Conservation (phyloP, 345 rosid species). For the Bretschneidera sinensis region DNA sequence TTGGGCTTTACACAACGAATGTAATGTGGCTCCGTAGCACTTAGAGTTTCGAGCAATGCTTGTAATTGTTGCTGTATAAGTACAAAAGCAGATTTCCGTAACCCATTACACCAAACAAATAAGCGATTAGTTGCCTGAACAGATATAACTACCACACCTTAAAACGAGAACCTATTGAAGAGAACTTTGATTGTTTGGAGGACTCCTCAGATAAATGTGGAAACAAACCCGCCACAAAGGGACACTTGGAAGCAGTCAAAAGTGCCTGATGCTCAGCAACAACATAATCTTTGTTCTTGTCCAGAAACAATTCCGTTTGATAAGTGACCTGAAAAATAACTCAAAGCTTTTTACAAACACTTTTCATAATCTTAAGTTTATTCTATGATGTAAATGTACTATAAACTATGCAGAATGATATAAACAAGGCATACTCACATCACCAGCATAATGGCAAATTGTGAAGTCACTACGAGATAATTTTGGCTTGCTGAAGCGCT, state of each 20-base stretch:
- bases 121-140: constrained; percentile 10
- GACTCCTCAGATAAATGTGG: constrained; percentile 73
- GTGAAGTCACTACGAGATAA: constrained; percentile 95
- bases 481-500: constrained; percentile 94
- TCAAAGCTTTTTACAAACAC: not conserved
- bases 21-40: constrained; percentile 94
- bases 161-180: constrained; percentile 99
- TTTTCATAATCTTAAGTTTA: too few species aligned
- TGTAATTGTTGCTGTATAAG: constrained; percentile 90
- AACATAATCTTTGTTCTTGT: constrained; percentile 98
- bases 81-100: constrained; percentile 16
- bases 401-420: constrained; percentile 5
- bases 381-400: constrained; percentile 3
- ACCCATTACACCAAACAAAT: not conserved
- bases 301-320: constrained; percentile 90
- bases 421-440: constrained; percentile 52
- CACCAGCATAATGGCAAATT: constrained; percentile 97
- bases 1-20: constrained; percentile 98
- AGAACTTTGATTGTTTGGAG: constrained; percentile 88
- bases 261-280: constrained; percentile 98
- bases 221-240: constrained; percentile 80
- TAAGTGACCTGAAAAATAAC: constrained; percentile 72
- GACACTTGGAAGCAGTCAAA: constrained; percentile 77
- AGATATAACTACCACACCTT: constrained; percentile 54
- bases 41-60: constrained; percentile 88